Conservation (phyloP, 306 rosid genomes). For the Cucumis hystrix region DNA sequence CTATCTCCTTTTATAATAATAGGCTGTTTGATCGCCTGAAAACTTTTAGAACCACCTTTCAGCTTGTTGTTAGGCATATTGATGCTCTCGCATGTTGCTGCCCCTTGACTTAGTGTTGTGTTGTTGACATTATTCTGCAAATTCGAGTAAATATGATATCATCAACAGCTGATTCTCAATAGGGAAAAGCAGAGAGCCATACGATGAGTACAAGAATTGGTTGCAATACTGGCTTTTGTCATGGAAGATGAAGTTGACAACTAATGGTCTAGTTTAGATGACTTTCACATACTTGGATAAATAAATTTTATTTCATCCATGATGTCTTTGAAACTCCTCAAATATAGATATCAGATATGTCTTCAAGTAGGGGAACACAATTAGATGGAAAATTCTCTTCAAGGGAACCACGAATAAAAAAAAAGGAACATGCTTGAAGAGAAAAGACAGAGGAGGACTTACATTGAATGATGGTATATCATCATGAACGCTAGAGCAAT, state of each 20-base stretch:
- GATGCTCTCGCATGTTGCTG: conserved; percentile 46
- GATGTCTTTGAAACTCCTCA: not conserved
- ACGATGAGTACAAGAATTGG: not conserved
- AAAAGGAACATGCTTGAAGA: not conserved
- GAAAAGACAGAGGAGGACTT: conserved; percentile 12
- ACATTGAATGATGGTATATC: conserved; percentile 28
- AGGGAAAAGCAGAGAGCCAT: not conserved
- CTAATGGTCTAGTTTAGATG: not conserved
- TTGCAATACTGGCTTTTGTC: not conserved
- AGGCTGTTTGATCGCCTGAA: conserved; percentile 18
- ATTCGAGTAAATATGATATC: not conserved
- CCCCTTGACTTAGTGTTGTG: conserved; percentile 26
- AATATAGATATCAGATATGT: not conserved
- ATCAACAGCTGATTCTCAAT: not conserved
- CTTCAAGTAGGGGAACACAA: not conserved
- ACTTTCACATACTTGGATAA: not conserved
- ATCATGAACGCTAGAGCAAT: conserved; percentile 19
- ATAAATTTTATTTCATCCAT: not conserved
- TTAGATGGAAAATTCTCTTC: not conserved
- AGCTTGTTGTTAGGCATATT: conserved; percentile 20
- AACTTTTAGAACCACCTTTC: conserved; percentile 16
- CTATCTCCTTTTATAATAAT: conserved; percentile 21
- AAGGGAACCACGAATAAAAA: not conserved
- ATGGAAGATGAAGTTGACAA: not conserved
- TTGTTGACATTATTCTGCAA: conserved; percentile 31